Conservation (phyloP, 345 rosid species). For the Corymbia maculata region DNA sequence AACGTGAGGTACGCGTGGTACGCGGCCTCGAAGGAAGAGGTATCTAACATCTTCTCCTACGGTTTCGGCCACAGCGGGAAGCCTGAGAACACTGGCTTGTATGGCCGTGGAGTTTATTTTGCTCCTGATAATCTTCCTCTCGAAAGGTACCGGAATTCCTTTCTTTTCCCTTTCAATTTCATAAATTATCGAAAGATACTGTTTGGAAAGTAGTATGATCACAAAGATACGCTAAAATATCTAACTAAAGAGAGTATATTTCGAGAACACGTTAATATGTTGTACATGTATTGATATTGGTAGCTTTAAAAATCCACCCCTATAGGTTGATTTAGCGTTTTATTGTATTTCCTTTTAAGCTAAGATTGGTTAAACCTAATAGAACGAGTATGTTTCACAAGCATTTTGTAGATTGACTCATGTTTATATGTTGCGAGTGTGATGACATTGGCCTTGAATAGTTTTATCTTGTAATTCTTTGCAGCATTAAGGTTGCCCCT, state of each 20-base stretch:
- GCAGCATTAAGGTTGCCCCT: slow-evolving; percentile 37
- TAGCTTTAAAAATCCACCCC: slow-evolving; percentile 36
- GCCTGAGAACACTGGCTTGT: slow-evolving; percentile 27
- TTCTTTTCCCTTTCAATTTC: not conserved
- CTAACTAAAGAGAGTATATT: not conserved
- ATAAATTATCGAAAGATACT: not conserved
- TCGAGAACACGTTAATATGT: not conserved
- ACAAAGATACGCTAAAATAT: fast-evolving
- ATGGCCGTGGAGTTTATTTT: slow-evolving; percentile 60
- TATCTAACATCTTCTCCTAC: slow-evolving; percentile 30
- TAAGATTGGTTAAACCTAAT: not conserved
- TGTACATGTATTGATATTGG: not conserved
- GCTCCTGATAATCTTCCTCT: slow-evolving; percentile 51
- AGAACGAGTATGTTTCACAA: not conserved
- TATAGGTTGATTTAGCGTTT: not conserved
- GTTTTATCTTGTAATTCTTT: not conserved
- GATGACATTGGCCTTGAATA: not conserved
- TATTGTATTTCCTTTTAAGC: not conserved
- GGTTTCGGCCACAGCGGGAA: slow-evolving; percentile 41
- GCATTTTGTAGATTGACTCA: not conserved
- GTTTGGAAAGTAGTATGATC: not conserved
- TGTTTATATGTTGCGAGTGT: not conserved
- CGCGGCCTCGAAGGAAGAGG: slow-evolving; percentile 27
- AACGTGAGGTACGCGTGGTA: slow-evolving; percentile 71
- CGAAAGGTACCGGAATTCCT: slow-evolving; percentile 32